Evolutionary conservation across 2,329 filamentous ascomycete genomes (phyloP).

Genomic region (Aspergillus calidoustus): DNA sequence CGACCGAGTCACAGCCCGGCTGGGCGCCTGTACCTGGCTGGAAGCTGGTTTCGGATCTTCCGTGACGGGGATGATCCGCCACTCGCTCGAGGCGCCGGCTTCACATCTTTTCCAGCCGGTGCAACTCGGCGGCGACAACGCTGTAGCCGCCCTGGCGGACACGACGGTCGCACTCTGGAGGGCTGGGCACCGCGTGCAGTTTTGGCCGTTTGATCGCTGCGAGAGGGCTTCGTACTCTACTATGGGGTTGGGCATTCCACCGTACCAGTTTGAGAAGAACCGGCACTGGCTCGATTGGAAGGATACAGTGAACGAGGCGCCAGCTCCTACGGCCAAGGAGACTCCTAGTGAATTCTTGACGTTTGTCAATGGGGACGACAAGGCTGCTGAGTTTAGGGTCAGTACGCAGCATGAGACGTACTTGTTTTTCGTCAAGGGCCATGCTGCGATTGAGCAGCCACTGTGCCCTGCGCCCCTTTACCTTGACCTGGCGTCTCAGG

Average conservation of each 20-base stretch:
- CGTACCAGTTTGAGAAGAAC: slow-evolving; percentile 43
- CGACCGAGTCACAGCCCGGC: slow-evolving; percentile 34
- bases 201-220: slow-evolving; percentile 34
- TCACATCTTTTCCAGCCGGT: slow-evolving; percentile 21
- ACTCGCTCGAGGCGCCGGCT: slow-evolving; percentile 25
- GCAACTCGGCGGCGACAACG: slow-evolving; percentile 10
- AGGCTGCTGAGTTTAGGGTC: slow-evolving; percentile 3
- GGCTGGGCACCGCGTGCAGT: slow-evolving; percentile 27
- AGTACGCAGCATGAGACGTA: slow-evolving; percentile 7
- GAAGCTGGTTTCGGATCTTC: slow-evolving; percentile 42
- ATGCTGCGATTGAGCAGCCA: slow-evolving; percentile 15
- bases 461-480: slow-evolving; percentile 23
- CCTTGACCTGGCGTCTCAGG: slow-evolving; percentile 6
- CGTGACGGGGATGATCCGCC: slow-evolving; percentile 38
- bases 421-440: slow-evolving; percentile 14
- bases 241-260: slow-evolving; percentile 30
- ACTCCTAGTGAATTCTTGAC: slow-evolving; percentile 3
- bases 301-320: background rate
- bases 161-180: slow-evolving; percentile 34
- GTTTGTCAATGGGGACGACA: background rate
- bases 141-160: slow-evolving; percentile 1
- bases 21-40: slow-evolving; percentile 33
- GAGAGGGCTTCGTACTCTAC: slow-evolving; percentile 21
- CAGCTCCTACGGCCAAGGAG: background rate
- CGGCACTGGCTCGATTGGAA: slow-evolving; percentile 36